Evolutionary conservation across 116 monocot species (phyloP).

Genomic region (Posidonia oceanica): DNA sequence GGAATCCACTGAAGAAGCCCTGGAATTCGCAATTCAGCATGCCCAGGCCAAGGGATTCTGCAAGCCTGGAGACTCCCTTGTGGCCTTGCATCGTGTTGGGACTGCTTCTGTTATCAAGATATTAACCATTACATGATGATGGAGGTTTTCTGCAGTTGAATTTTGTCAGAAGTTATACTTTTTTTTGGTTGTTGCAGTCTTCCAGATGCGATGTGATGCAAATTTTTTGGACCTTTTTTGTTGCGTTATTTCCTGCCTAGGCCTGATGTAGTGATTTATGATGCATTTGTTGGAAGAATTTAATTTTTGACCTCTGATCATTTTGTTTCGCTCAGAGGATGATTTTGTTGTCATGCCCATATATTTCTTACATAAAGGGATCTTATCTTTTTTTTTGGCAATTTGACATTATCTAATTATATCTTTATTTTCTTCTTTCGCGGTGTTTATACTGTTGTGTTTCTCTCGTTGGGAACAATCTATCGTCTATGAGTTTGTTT

Average conservation of each 20-base stretch:
- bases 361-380: too few relatives aligned
- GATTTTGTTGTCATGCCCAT: neutral
- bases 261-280: neutral
- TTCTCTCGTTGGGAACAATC: too few relatives aligned
- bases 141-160: neutral
- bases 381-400: neutral
- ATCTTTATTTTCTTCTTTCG: too few relatives aligned
- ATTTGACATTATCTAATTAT: too few relatives aligned
- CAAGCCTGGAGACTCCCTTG: slow-evolving; percentile 33
- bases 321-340: neutral
- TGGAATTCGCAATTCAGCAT: slow-evolving; percentile 26
- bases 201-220: neutral
- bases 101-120: slow-evolving; percentile 47
- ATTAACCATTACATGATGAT: slow-evolving; percentile 22
- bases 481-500: too few relatives aligned
- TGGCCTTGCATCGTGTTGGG: slow-evolving; percentile 39
- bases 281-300: neutral
- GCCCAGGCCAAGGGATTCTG: slow-evolving; percentile 24
- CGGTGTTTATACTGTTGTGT: too few relatives aligned
- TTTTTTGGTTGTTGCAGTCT: neutral
- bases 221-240: neutral
- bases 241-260: neutral
- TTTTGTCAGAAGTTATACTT: neutral
- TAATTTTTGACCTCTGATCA: neutral
- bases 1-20: slow-evolving; percentile 41